phyloP scores from a whole-genome alignment of 2,329 filamentous ascomycete genomes.

The Achaetomium macrosporum region DNA sequence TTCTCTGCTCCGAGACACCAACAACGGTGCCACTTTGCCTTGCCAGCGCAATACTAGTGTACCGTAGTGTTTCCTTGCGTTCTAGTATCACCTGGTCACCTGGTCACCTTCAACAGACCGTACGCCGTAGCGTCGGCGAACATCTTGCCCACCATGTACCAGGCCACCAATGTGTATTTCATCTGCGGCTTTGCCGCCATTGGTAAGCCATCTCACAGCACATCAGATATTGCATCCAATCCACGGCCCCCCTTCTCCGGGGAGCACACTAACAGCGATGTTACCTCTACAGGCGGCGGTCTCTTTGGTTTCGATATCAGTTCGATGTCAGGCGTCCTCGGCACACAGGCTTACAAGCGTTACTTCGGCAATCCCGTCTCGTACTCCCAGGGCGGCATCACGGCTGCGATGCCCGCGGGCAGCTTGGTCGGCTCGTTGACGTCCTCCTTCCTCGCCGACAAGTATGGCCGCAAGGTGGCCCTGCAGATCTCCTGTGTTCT shows the following conservation, averaged over 20 bases:
- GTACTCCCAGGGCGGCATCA: slow-evolving; percentile 62
- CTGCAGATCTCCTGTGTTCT: slow-evolving; percentile 46
- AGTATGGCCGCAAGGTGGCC: slow-evolving; percentile 42
- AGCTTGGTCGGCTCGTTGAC: slow-evolving; percentile 55
- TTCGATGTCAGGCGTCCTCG: slow-evolving; percentile 65
- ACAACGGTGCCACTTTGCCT: too few species aligned
- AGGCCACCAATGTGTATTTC: slow-evolving; percentile 48
- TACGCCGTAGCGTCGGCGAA: not conserved
- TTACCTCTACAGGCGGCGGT: slow-evolving; percentile 50
- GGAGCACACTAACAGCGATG: not conserved
- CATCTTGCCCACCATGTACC: slow-evolving; percentile 32
- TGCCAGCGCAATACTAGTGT: too few species aligned
- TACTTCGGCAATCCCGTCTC: slow-evolving; percentile 61
- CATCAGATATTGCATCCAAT: not conserved
- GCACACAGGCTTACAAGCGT: slow-evolving; percentile 61
- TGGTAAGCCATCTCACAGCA: slow-evolving; percentile 34
- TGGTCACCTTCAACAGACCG: not conserved
- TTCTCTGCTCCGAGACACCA: too few species aligned
- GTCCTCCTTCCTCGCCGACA: slow-evolving; percentile 47
- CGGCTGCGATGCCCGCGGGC: slow-evolving; percentile 67
- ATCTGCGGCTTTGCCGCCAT: slow-evolving; percentile 59
- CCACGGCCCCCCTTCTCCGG: not conserved
- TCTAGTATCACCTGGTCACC: not conserved
- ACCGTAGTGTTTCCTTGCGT: not conserved
- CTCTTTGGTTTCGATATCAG: slow-evolving; percentile 76